Evolutionary conservation across 2,329 filamentous ascomycete genomes (phyloP).

Genomic region (Amesomyces nigricolor): DNA sequence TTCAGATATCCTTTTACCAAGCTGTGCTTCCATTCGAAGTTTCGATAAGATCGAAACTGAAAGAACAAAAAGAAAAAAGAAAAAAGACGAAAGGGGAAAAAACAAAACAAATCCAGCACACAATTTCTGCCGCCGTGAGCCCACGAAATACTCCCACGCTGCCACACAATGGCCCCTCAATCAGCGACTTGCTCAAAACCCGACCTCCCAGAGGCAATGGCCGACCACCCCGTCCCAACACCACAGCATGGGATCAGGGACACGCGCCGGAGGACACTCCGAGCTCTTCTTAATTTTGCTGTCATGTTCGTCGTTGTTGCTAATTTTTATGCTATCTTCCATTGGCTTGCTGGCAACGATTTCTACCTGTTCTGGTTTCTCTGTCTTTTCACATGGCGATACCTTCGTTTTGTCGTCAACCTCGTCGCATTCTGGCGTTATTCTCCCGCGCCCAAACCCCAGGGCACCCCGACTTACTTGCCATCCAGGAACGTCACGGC

Average conservation of each 20-base stretch:
- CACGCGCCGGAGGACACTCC: not conserved
- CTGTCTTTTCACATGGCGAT: conserved; percentile 39
- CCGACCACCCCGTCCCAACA: not conserved
- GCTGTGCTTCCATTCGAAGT: too few relatives aligned
- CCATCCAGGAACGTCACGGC: conserved; percentile 41
- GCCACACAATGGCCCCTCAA: too few relatives aligned
- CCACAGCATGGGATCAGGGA: not conserved
- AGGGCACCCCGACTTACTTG: conserved; percentile 29
- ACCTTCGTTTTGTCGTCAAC: conserved; percentile 42
- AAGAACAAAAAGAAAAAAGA: too few relatives aligned
- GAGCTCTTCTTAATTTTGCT: not conserved
- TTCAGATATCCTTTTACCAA: too few relatives aligned
- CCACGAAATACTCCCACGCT: too few relatives aligned
- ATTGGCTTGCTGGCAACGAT: not conserved
- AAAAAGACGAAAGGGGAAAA: too few relatives aligned
- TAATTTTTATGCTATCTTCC: not conserved
- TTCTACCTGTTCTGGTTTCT: conserved; percentile 20
- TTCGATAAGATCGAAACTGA: too few relatives aligned
- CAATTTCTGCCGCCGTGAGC: too few relatives aligned
- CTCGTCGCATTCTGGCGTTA: conserved; percentile 38
- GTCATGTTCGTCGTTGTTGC: not conserved
- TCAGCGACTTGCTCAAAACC: too few relatives aligned
- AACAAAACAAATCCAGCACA: too few relatives aligned
- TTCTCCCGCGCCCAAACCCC: conserved; percentile 28
- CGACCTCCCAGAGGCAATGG: too few relatives aligned